Evolutionary conservation across 352 stramenopile genomes (phyloP), one percentile per base, ranked within the genome.

Genomic region (Globisporangium perplexum): DNA sequence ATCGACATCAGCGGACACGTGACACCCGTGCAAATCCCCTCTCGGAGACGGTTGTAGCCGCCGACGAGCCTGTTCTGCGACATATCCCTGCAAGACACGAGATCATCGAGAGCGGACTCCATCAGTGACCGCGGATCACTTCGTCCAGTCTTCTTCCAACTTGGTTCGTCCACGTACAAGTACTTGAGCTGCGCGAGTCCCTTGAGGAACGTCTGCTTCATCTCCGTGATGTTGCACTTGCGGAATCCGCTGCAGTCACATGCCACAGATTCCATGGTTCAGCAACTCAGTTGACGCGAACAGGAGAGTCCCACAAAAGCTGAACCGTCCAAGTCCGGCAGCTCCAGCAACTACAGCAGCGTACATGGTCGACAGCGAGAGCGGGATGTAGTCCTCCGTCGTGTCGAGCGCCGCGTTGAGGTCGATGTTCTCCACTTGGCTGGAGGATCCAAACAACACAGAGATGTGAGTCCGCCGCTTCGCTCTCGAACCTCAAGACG

Each of bases 1-100:
- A 81, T 77, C 24, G 63, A 76, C 57, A 72, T 62, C 22, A 81
- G 43, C 2, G 68, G 71, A 28, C 71, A 81, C 35, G 71, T 68
- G 35, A 77, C 73, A 47, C 68, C 68, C 7, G 68, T 66, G 60
- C 71, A 77, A 53, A 81, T 66, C 54, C 72, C 64, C n/a, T 71
- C 57, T n/a, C 60, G 68, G 49, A 81, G 74, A 15, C 68, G 71
- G 38, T 64, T 72, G 66, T 81, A 81, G 3, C 59, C 63, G 12
- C 68, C 68, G 3, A 66, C 15, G n/a, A 81, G 51, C 17, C 76
- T 68, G 57, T 81, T 81, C 43, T 67, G 41, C n/a, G 71, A 81
- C 6, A 81, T 44, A 45, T 81, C 71, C 33, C 62, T 69, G 20
- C 2, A 30, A 47, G 1, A 45, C 15, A 14, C n/a, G 36, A 42